Evolutionary conservation across 2,329 filamentous ascomycete genomes (phyloP).

Genomic region (Paraphoma chrysanthemicola): DNA sequence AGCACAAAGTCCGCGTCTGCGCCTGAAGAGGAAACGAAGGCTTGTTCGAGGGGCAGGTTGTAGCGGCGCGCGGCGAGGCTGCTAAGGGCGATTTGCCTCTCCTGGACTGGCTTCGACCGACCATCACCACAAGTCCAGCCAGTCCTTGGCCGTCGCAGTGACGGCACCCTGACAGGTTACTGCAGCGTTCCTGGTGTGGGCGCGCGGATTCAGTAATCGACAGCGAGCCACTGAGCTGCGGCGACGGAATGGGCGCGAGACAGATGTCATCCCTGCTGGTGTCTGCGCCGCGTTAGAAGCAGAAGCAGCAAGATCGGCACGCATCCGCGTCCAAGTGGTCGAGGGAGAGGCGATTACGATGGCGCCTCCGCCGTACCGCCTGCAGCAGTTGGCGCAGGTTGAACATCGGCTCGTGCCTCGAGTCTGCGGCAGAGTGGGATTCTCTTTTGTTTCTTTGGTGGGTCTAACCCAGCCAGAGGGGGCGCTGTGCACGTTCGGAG

Average conservation of each 20-base stretch:
- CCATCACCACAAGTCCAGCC: slow-evolving; percentile 28
- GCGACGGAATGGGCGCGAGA: slow-evolving; percentile 32
- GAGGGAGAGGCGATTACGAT: slow-evolving; percentile 31
- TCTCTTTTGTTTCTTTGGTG: slow-evolving; percentile 34
- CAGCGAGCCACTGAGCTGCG: slow-evolving; percentile 16
- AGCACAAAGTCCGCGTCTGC: slow-evolving; percentile 10
- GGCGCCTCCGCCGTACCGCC: slow-evolving; percentile 30
- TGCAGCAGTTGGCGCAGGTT: slow-evolving; percentile 38
- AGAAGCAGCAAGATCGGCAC: slow-evolving; percentile 42
- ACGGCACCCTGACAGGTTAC: slow-evolving; percentile 41
- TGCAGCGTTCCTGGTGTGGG: slow-evolving; percentile 33
- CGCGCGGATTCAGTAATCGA: slow-evolving; percentile 34
- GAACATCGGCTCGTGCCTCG: slow-evolving; percentile 45
- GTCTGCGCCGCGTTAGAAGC: slow-evolving; percentile 43
- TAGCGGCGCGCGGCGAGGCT: slow-evolving; percentile 19
- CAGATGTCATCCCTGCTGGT: slow-evolving; percentile 33
- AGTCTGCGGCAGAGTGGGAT: slow-evolving; percentile 39
- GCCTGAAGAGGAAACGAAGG: not conserved
- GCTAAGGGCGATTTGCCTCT: slow-evolving; percentile 10
- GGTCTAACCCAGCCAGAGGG: slow-evolving; percentile 28
- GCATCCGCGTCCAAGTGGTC: slow-evolving; percentile 28
- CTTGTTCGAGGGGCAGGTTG: slow-evolving; percentile 9
- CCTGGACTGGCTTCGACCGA: slow-evolving; percentile 13
- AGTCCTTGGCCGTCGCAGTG: slow-evolving; percentile 25
- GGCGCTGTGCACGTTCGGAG: slow-evolving; percentile 43